These are phyloP conservation scores for Leucocoprinus birnbaumii DNA, from an alignment of 768 basidiomycete genomes.

Conservation along the genomic window DNA sequence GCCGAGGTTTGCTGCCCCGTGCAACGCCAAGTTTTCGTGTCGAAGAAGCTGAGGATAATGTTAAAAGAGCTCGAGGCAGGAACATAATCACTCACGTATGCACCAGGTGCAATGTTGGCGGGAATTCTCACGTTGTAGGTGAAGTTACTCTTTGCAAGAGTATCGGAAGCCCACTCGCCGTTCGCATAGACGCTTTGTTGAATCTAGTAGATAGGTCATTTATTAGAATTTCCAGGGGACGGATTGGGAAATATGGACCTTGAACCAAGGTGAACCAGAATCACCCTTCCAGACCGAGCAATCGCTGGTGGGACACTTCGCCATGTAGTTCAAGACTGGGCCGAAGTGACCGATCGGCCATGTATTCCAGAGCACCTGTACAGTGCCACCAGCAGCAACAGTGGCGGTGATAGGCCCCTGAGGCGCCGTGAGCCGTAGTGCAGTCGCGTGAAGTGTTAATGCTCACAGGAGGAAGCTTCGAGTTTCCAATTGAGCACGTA, in stretches of 20 bases:
- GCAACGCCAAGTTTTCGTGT: slow-evolving; percentile 37
- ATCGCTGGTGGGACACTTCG: slow-evolving; percentile 30
- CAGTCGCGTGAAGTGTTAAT: neutral
- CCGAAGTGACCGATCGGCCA: slow-evolving; percentile 37
- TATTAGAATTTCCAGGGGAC: neutral
- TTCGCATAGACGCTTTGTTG: slow-evolving; percentile 32
- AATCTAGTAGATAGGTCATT: slow-evolving; percentile 24
- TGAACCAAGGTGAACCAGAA: slow-evolving; percentile 36
- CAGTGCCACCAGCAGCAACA: slow-evolving; percentile 32
- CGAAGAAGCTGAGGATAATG: slow-evolving; percentile 25
- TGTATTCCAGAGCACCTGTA: slow-evolving; percentile 34
- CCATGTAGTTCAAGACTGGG: slow-evolving; percentile 39
- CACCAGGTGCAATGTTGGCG: slow-evolving; percentile 32
- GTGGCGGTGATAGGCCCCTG: slow-evolving; percentile 33
- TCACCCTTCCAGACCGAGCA: slow-evolving; percentile 35
- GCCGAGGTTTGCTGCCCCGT: slow-evolving; percentile 26
- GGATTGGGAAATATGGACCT: slow-evolving; percentile 21
- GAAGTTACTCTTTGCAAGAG: slow-evolving; percentile 29
- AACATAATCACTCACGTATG: slow-evolving; percentile 24
- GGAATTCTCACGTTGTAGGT: slow-evolving; percentile 35
- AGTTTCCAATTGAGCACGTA: slow-evolving; percentile 36
- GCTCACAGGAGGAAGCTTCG: slow-evolving; percentile 30
- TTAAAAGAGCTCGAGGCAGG: neutral
- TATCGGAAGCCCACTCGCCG: slow-evolving; percentile 35
- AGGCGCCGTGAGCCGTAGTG: too few relatives aligned